A percentile compares a stretch with the other conserved stretches of the same genome.
Conservation (phyloP, 306 rosid species). For the Chamaecrista fasciculata region DNA sequence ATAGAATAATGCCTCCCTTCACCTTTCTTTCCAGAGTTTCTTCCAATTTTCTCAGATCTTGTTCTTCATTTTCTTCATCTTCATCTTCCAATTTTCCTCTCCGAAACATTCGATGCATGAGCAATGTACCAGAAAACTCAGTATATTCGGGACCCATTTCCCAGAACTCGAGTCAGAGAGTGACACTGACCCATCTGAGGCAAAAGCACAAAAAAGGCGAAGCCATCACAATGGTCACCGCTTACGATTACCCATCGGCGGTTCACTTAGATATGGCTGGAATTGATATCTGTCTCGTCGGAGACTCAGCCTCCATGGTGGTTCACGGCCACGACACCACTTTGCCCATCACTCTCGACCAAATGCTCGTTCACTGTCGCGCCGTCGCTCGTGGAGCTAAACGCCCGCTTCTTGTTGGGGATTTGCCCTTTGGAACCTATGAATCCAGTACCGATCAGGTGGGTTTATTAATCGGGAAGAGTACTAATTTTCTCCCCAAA, state of each 20-base stretch:
- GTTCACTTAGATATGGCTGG: constrained; percentile 71
- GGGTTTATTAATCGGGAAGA: too few relatives aligned
- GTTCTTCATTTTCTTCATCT: neutral
- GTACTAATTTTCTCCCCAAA: too few relatives aligned
- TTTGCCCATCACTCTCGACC: constrained; percentile 61
- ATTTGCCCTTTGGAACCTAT: constrained; percentile 79
- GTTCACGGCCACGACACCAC: constrained; percentile 93
- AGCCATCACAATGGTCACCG: constrained; percentile 88
- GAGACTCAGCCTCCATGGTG: constrained; percentile 93
- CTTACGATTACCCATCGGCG: constrained; percentile 88
- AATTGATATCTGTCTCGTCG: constrained; percentile 71
- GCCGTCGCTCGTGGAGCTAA: constrained; percentile 85
- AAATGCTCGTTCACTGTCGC: constrained; percentile 83
- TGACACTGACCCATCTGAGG: constrained; percentile 54
- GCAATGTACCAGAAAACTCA: constrained; percentile 76
- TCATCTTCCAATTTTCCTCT: neutral
- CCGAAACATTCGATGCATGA: constrained; percentile 45
- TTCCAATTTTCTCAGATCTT: neutral
- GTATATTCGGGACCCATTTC: constrained; percentile 75
- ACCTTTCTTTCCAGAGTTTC: constrained; percentile 23
- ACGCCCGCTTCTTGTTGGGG: constrained; percentile 78
- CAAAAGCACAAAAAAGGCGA: constrained; percentile 54
- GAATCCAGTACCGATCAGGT: constrained; percentile 75
- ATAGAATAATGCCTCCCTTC: constrained; percentile 28
- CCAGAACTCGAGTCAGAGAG: constrained; percentile 51